These are phyloP conservation scores for Omphalotus olearius DNA, from an alignment of 1,284 basidiomycete species.

Conservation along the genomic window DNA sequence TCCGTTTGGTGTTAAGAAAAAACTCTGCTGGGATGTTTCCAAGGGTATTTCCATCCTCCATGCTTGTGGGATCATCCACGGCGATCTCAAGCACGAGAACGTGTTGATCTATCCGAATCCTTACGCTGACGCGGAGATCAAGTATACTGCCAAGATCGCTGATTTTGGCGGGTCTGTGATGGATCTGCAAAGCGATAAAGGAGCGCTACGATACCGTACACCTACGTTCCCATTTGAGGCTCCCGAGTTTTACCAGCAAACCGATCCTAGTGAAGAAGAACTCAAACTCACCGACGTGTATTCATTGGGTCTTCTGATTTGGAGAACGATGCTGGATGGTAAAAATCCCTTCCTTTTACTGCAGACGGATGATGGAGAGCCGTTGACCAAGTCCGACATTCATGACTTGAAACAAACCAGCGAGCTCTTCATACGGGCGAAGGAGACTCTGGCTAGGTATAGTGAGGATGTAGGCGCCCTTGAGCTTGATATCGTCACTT, in stretches of 20 bases:
- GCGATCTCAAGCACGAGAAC: slow-evolving; percentile 14
- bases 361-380: background rate
- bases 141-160: slow-evolving; percentile 8
- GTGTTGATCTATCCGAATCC: slow-evolving; percentile 8
- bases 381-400: background rate
- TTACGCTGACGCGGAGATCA: background rate
- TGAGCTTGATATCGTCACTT: background rate
- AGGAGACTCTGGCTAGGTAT: background rate
- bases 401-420: background rate
- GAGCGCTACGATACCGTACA: background rate
- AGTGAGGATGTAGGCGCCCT: background rate
- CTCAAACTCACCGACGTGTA: slow-evolving; percentile 11
- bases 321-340: slow-evolving; percentile 7
- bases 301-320: slow-evolving; percentile 9
- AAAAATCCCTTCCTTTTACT: slow-evolving; percentile 1
- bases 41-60: slow-evolving; percentile 12
- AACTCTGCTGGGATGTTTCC: slow-evolving; percentile 9
- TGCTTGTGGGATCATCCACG: slow-evolving; percentile 10
- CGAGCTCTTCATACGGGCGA: background rate
- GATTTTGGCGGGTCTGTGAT: slow-evolving; percentile 13
- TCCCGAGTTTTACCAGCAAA: slow-evolving; percentile 2
- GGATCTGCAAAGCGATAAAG: slow-evolving; percentile 3
- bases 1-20: slow-evolving; percentile 8
- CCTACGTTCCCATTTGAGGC: slow-evolving; percentile 7
- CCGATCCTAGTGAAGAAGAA: background rate